A percentile compares a stretch with the other conserved stretches of the same genome.
These are phyloP conservation scores for Tubosaeta brunneosetosa DNA, from an alignment of 768 basidiomycete genomes.

Conservation along the genomic window DNA sequence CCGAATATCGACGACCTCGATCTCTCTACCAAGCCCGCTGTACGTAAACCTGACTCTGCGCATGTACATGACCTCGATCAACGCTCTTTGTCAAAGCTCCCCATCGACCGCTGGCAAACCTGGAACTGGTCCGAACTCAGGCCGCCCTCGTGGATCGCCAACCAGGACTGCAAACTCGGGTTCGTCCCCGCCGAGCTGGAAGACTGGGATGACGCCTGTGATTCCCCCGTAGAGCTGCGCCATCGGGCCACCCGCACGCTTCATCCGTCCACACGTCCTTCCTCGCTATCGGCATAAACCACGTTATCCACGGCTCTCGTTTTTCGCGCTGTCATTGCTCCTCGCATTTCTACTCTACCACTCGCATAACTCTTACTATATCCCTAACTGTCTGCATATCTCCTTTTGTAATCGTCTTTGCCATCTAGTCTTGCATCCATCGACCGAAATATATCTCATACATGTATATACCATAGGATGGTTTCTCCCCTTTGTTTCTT, in stretches of 20 bases:
- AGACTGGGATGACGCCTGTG: slow-evolving; percentile 24
- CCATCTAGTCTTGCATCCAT: slow-evolving; percentile 18
- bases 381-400: slow-evolving; percentile 21
- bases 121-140: slow-evolving; percentile 34
- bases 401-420: slow-evolving; percentile 22
- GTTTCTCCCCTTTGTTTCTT: neutral
- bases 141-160: slow-evolving; percentile 23
- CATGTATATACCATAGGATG: slow-evolving; percentile 25
- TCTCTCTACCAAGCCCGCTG: slow-evolving; percentile 11
- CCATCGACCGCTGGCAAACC: slow-evolving; percentile 29
- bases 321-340: slow-evolving; percentile 16
- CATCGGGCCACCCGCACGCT: slow-evolving; percentile 11
- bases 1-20: slow-evolving; percentile 20
- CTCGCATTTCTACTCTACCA: slow-evolving; percentile 11
- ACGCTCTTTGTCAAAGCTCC: slow-evolving; percentile 20
- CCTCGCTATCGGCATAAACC: slow-evolving; percentile 16
- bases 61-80: slow-evolving; percentile 25
- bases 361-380: slow-evolving; percentile 15
- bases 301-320: slow-evolving; percentile 5
- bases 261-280: neutral
- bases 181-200: slow-evolving; percentile 18
- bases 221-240: slow-evolving; percentile 14
- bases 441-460: slow-evolving; percentile 13
- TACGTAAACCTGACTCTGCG: slow-evolving; percentile 24
- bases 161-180: neutral